Base-by-base conservation (phyloP, 495 filamentous ascomycete genomes). In the Penicillium bovifimosum region DNA sequence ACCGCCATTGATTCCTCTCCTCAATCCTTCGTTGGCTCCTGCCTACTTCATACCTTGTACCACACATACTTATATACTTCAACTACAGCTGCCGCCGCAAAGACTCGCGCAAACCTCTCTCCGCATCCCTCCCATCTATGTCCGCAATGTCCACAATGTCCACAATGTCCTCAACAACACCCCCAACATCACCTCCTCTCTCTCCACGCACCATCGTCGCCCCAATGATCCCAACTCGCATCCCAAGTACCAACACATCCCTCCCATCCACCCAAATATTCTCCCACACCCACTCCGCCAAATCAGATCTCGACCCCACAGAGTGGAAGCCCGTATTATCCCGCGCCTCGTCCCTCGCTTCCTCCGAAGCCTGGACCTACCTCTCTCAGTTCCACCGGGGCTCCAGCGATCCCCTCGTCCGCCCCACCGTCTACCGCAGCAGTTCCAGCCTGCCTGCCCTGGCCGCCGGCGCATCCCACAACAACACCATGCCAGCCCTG, bases 241-340 rank as follows among this genome's bases (percentile, higher is more conserved):
- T 61, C 38, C 66, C 54, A 41, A 55, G 60, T 60, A 63, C 47
- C 60, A 10, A 54, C 20, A 24, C 20, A 2, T 60, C 38, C 61
- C 59, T 2, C 24, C 61, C 51, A 57, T 66, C 49, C 64, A 74
- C 67, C 49, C 65, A 74, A 67, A 78, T 79, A 79, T 68, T 71
- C 32, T 48, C 58, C 52, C 62, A 67, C 44, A 43, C 60, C 45
- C 68, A 73, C 49, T 62, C 72, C 36, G 58, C 58, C 68, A 72
- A 70, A 50, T 62, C 74, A 58, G 77, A 80, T 78, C 74, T 76
- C 52, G 77, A 80, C 63, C 77, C 77, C 58, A 74, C 75, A 46
- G 77, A 80, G 65, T 80, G 77, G 77, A 80, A 80, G 68, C 77
- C 77, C n/a, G 68, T 76, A 59, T 68, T 75, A 77, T 44, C 52